Evolutionary conservation across 2,329 filamentous ascomycete species (phyloP).

Genomic region (Pseudocercospora eumusae): DNA sequence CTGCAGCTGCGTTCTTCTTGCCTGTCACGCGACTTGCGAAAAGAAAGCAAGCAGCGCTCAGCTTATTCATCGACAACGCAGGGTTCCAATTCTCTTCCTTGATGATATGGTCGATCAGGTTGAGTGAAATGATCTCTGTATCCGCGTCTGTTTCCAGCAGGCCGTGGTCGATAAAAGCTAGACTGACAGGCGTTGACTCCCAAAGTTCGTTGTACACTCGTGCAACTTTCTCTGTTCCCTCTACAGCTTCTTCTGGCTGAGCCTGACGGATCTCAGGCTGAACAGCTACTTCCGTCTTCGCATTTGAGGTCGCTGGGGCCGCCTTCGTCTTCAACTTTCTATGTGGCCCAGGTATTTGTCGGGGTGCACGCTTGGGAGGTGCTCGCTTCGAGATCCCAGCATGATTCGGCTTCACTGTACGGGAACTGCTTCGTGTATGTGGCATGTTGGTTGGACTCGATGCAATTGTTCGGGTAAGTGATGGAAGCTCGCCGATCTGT

Average conservation of each 20-base stretch:
- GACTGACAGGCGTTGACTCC: constrained; percentile 13
- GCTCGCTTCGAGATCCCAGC: neutral
- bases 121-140: constrained; percentile 24
- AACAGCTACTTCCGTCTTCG: neutral
- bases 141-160: constrained; percentile 15
- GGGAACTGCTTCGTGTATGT: neutral
- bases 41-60: constrained; percentile 25
- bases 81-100: constrained; percentile 25
- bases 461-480: neutral
- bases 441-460: neutral
- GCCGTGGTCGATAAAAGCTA: constrained; percentile 22
- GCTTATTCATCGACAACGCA: constrained; percentile 20
- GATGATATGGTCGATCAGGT: constrained; percentile 27
- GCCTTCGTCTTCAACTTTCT: neutral
- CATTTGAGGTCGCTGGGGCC: neutral
- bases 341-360: neutral
- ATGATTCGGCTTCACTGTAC: neutral
- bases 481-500: neutral
- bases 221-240: constrained; percentile 12
- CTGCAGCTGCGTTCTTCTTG: constrained; percentile 12
- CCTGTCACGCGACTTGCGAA: constrained; percentile 23
- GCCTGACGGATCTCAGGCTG: neutral
- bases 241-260: neutral
- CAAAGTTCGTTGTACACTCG: constrained; percentile 20
- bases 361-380: neutral